Conservation (phyloP, 257 asterid genomes). For the Prunella vulgaris region DNA sequence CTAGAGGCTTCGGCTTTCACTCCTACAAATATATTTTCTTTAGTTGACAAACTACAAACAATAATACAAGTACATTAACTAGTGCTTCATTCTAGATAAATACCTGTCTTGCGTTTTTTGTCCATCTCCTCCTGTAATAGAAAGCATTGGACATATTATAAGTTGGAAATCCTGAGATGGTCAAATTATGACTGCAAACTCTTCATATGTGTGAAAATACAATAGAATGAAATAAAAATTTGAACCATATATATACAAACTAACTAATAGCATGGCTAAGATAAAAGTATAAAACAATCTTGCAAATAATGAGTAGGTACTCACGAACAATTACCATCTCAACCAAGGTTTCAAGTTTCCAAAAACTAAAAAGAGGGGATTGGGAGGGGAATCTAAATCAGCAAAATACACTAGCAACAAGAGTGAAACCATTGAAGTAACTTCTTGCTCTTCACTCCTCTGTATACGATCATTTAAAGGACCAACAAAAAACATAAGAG, state of each 20-base stretch:
- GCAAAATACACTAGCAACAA: background rate
- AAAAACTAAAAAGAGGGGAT: background rate
- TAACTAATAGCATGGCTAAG: background rate
- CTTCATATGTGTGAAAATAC: background rate
- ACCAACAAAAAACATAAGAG: background rate
- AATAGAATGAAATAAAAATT: background rate
- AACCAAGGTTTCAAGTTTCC: background rate
- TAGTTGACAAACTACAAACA: constrained; percentile 10
- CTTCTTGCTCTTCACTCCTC: background rate
- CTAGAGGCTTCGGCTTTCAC: constrained; percentile 35
- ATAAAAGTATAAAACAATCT: background rate
- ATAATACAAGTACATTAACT: background rate
- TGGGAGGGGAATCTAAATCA: background rate
- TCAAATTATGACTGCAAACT: background rate
- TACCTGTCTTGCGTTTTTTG: constrained; percentile 62
- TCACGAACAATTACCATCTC: background rate
- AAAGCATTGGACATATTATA: constrained; percentile 11
- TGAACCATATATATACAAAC: background rate
- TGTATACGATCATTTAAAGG: background rate
- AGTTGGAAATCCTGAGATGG: constrained; percentile 9
- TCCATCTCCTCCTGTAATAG: constrained; percentile 81
- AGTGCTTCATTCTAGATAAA: constrained; percentile 13
- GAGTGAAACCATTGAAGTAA: background rate
- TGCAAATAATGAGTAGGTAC: background rate
- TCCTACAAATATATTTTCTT: constrained; percentile 33